Evolutionary conservation across 352 stramenopile species (phyloP).

Genomic region (Lagenidium giganteum): DNA sequence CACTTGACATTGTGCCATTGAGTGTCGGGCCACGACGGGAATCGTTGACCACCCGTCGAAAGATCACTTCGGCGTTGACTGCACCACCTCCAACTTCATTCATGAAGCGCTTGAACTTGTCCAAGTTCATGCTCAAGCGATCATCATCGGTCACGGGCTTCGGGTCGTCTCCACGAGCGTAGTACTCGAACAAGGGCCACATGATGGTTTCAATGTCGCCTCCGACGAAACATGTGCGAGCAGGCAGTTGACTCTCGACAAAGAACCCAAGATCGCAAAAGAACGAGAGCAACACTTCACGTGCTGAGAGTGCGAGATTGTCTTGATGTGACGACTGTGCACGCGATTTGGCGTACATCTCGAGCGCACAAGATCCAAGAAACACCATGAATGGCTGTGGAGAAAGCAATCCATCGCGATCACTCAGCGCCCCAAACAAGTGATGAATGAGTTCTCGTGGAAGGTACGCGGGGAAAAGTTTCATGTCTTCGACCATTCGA

Average conservation of each 20-base stretch:
- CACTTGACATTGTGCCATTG: background rate
- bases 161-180: constrained; percentile 19
- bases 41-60: constrained; percentile 36
- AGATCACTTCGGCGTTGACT: constrained; percentile 26
- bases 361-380: constrained; percentile 52
- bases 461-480: constrained; percentile 48
- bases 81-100: constrained; percentile 47
- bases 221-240: constrained; percentile 56
- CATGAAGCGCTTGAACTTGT: constrained; percentile 58
- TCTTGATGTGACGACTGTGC: background rate
- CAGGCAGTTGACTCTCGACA: constrained; percentile 33
- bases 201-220: constrained; percentile 63
- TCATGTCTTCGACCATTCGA: constrained; percentile 58
- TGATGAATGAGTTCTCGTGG: constrained; percentile 38
- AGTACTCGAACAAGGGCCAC: constrained; percentile 83
- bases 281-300: constrained; percentile 63
- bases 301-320: constrained; percentile 39
- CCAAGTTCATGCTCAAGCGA: constrained; percentile 39
- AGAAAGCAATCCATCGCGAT: constrained; percentile 28
- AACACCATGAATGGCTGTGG: constrained; percentile 47
- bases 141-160: constrained; percentile 4
- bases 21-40: constrained; percentile 12
- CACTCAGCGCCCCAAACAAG: constrained; percentile 37
- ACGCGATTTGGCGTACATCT: constrained; percentile 38
- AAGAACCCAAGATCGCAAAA: constrained; percentile 59